Conservation (phyloP, 2,329 filamentous ascomycete genomes). For the Chaetomiaceae sp. region DNA sequence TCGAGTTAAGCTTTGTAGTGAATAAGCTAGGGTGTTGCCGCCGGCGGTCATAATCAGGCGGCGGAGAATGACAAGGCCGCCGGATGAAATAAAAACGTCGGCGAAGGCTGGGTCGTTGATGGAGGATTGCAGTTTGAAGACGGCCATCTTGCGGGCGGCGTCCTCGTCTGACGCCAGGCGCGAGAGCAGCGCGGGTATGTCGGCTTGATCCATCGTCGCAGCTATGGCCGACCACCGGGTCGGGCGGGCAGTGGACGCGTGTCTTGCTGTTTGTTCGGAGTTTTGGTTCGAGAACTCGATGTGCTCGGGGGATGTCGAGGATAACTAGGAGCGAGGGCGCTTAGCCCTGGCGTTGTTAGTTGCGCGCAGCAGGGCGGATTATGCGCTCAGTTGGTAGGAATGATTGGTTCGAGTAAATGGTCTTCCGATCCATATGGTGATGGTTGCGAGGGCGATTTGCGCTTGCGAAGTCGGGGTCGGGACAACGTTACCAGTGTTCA, state of each 20-base stretch:
- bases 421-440: constrained; percentile 3
- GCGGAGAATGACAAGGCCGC: constrained; percentile 75
- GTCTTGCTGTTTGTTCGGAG: no score
- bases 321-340: not conserved
- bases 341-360: not conserved
- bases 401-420: not conserved
- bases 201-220: constrained; percentile 57
- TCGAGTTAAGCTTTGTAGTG: constrained; percentile 80
- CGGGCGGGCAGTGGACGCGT: no score
- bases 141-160: constrained; percentile 94
- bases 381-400: not conserved
- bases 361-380: not conserved
- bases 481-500: not conserved
- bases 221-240: not conserved
- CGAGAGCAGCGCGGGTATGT: constrained; percentile 61
- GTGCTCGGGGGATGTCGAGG: not conserved
- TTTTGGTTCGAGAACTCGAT: not conserved
- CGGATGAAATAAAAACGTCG: constrained; percentile 89
- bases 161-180: constrained; percentile 70
- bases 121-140: constrained; percentile 92
- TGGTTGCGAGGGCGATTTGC: not conserved
- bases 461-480: not conserved
- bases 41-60: constrained; percentile 78
- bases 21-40: constrained; percentile 94
- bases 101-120: constrained; percentile 96